phyloP scores from a whole-genome alignment of 768 basidiomycete species.

The Podaxis carcinomalis region DNA sequence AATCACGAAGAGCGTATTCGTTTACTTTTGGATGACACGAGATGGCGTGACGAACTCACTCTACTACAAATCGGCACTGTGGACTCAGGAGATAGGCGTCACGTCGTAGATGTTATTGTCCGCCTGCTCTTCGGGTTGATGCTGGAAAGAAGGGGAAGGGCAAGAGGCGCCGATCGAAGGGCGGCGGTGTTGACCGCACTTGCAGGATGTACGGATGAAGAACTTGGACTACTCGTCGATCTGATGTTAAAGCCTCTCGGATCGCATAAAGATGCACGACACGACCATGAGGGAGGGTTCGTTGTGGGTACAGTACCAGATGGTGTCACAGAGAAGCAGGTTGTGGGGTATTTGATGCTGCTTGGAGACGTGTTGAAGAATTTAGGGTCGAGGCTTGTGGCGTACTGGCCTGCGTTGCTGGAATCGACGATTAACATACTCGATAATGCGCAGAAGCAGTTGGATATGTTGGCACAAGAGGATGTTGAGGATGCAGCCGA shows the following conservation, averaged over 20 bases:
- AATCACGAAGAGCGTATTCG: conserved; percentile 63
- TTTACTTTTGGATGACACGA: conserved; percentile 73
- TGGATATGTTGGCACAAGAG: conserved; percentile 35
- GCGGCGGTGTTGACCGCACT: conserved; percentile 73
- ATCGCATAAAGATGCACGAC: conserved; percentile 23
- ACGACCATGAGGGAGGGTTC: conserved; percentile 13
- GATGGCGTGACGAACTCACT: conserved; percentile 87
- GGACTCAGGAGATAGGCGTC: conserved; percentile 51
- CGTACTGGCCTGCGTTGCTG: conserved; percentile 74
- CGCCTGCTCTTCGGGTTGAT: conserved; percentile 85
- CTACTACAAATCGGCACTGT: conserved; percentile 60
- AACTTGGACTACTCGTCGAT: conserved; percentile 74
- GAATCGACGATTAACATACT: conserved; percentile 63
- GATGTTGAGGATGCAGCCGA: conserved; percentile 18
- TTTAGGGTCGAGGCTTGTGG: conserved; percentile 66
- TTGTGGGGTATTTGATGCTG: conserved; percentile 80
- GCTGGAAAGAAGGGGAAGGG: conserved; percentile 71
- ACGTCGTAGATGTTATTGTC: conserved; percentile 65
- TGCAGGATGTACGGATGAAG: conserved; percentile 63
- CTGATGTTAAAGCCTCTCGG: conserved; percentile 81
- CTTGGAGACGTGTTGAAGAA: conserved; percentile 82
- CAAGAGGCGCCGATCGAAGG: conserved; percentile 63
- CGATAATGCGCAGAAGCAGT: conserved; percentile 55
- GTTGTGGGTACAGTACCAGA: conserved; percentile 6
- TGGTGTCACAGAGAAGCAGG: conserved; percentile 54